A percentile compares a stretch with the other conserved stretches of the same genome.
phyloP scores from a whole-genome alignment of 2,329 filamentous ascomycete species.

The Diaporthe citri region DNA sequence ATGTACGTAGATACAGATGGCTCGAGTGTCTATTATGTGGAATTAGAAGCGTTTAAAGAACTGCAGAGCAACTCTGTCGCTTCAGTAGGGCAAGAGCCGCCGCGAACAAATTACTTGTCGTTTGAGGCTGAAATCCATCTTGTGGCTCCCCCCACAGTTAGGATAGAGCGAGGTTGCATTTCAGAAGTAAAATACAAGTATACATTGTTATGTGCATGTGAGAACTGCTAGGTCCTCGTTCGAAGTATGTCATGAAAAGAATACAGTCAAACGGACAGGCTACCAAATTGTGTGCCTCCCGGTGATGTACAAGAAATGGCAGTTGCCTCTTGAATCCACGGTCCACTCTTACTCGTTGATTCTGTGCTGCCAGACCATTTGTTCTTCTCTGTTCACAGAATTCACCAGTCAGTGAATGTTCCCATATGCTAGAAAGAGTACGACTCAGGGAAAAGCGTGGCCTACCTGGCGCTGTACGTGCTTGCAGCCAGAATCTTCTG shows the following conservation, averaged over 20 bases:
- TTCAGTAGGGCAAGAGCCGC: too few relatives aligned
- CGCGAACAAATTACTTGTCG: background rate
- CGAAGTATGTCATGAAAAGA: constrained; percentile 6
- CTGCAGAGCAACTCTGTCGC: too few relatives aligned
- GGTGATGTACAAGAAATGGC: background rate
- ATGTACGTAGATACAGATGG: too few relatives aligned
- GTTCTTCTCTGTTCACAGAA: constrained; percentile 50
- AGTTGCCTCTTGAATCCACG: too few relatives aligned
- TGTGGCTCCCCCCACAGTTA: background rate
- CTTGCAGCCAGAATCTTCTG: constrained; percentile 57
- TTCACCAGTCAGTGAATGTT: background rate
- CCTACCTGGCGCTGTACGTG: constrained; percentile 54
- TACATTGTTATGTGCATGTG: constrained; percentile 8
- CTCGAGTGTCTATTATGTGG: too few relatives aligned
- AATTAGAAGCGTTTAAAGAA: too few relatives aligned
- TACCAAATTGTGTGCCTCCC: background rate
- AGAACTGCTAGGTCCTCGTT: background rate
- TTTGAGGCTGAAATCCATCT: background rate
- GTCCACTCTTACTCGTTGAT: constrained; percentile 53
- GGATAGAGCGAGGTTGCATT: background rate
- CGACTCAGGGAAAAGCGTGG: background rate
- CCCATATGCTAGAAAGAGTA: background rate
- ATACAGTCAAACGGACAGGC: background rate
- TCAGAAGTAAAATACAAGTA: background rate
- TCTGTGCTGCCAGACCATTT: constrained; percentile 61